Evolutionary conservation across 805 yeast species (phyloP).

Genomic region (Pichia deserticola): DNA sequence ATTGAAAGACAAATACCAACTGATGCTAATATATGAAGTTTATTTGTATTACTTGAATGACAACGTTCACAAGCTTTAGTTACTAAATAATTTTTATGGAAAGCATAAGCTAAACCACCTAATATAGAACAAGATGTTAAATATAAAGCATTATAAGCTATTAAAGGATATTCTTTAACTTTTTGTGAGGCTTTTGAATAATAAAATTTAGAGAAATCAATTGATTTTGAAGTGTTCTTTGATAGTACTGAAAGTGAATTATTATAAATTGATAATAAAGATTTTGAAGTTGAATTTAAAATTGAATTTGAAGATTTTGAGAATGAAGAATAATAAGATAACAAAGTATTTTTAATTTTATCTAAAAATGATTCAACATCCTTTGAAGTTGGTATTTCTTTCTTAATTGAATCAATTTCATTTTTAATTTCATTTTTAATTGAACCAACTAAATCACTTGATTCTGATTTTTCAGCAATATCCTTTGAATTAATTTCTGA

Average conservation of each 20-base stretch:
- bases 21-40: conserved; percentile 5
- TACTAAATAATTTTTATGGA: conserved; percentile 4
- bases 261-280: neutral
- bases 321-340: neutral
- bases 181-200: neutral
- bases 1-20: conserved; percentile 3
- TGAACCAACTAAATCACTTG: too few relatives aligned
- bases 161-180: conserved; percentile 5
- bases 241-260: neutral
- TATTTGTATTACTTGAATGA: neutral
- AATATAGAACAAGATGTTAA: conserved; percentile 1
- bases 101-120: conserved; percentile 4
- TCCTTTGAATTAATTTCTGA: neutral
- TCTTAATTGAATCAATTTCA: neutral
- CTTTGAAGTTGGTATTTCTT: neutral
- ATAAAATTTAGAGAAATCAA: neutral
- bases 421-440: neutral
- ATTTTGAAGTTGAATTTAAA: neutral
- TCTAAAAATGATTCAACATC: neutral
- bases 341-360: neutral
- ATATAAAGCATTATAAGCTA: conserved; percentile 8
- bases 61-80: conserved; percentile 5
- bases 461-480: neutral
- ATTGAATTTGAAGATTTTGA: neutral
- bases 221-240: neutral